Percentiles rank a stretch among this genome's conserved stretches.
Evolutionary conservation across 2,329 filamentous ascomycete species (phyloP).

Genomic region (Nectriaceae sp.): DNA sequence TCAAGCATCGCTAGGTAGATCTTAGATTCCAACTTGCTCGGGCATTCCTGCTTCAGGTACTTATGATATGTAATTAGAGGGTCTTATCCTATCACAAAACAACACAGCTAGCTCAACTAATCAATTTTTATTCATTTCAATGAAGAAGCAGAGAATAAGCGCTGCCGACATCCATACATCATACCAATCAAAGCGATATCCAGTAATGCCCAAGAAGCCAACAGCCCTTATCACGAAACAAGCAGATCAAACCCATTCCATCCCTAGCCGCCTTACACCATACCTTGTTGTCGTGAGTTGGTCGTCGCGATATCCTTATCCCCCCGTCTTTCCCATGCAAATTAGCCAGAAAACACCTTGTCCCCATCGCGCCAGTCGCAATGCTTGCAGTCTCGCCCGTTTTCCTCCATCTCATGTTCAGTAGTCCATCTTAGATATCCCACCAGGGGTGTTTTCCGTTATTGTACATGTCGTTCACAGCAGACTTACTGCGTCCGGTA

Average conservation of each 20-base stretch:
- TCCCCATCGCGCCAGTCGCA: constrained; percentile 25
- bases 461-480: neutral
- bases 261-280: neutral
- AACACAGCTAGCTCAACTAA: neutral
- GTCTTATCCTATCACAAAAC: neutral
- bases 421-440: neutral
- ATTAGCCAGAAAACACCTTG: constrained; percentile 26
- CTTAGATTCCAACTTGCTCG: too few relatives aligned
- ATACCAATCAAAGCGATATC: constrained; percentile 1
- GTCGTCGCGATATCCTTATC: constrained; percentile 13
- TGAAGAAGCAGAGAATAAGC: neutral
- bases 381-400: constrained; percentile 20
- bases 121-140: neutral
- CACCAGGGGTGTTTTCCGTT: neutral
- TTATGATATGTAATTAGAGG: too few relatives aligned
- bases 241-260: neutral
- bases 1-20: too few relatives aligned
- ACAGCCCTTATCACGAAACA: neutral
- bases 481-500: constrained; percentile 54
- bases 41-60: too few relatives aligned
- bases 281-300: neutral
- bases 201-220: neutral
- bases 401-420: constrained; percentile 1
- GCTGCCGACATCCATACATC: neutral
- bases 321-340: constrained; percentile 18